Evolutionary conservation across 2,329 filamentous ascomycete genomes (phyloP), one percentile per base, ranked within the genome.

Genomic region (Penicillium rolfsii): DNA sequence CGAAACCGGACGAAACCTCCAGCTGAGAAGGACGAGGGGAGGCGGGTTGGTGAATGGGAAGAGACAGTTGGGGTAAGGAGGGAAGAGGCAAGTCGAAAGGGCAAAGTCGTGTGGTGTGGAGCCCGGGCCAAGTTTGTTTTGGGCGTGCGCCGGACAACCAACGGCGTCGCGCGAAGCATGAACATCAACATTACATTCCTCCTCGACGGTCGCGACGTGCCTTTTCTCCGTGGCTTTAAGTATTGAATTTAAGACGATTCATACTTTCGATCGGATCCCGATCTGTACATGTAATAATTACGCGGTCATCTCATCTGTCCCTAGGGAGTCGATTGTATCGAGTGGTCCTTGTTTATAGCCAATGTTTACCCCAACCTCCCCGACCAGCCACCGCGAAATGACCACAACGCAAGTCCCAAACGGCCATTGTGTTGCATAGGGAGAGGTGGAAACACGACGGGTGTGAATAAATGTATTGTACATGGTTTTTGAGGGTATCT

Each of bases 121-220:
- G 72, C 62, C 66, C 38, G 41, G 56, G 56, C 60, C 66, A 60
- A 68, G 71, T 75, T 75, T 75, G 73, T 75, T 75, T 74, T 75
- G 73, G 62, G 67, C 67, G 70, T 70, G 69, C 68, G 69, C 72
- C 70, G 59, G 71, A 74, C 73, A 76, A 74, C 74, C 70, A 74
- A 67, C 65, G 41, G 61, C 63, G 65, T 69, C 67, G 72, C 73
- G 72, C 72, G 72, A 71, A 67, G 71, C 70, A 73, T 73, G 69
- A 71, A 53, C 50, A 68, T 69, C 67, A 66, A 67, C 64, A 66
- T 58, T 62, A 62, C 67, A 71, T 73, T 71, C 67, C 61, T 69
- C 41, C 59, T 45, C 56, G 61, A 57, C 41, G 33, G 57, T 57
- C 67, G 69, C 67, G 68, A 69, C 65, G 59, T 57, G 61, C 62